phyloP scores from a whole-genome alignment of 2,329 filamentous ascomycete genomes.

The Aspergillus sp. region DNA sequence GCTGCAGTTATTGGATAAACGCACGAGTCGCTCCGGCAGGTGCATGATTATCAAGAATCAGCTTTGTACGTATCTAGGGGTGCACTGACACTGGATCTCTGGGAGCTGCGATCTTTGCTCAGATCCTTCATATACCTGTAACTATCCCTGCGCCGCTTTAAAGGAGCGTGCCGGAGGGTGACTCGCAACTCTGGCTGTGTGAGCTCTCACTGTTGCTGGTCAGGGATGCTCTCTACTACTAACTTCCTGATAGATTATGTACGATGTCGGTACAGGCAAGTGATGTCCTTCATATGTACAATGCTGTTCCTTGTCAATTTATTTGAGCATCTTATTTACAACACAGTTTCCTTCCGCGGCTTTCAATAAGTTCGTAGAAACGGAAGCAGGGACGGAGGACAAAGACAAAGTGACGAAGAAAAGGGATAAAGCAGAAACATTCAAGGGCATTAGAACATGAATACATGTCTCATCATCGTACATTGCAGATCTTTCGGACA shows the following conservation, averaged over 20 bases:
- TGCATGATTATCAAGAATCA: slow-evolving; percentile 17
- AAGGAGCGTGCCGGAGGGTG: not conserved
- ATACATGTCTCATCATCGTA: slow-evolving; percentile 22
- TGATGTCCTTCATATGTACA: slow-evolving; percentile 9
- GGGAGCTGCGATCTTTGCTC: not conserved
- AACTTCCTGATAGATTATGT: not conserved
- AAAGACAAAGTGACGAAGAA: not conserved
- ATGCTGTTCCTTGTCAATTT: slow-evolving; percentile 5
- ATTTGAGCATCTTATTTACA: slow-evolving; percentile 28
- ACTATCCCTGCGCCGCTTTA: not conserved
- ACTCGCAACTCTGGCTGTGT: not conserved
- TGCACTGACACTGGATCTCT: slow-evolving; percentile 3
- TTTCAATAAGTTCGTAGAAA: not conserved
- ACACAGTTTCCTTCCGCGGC: not conserved
- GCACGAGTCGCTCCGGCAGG: slow-evolving; percentile 23
- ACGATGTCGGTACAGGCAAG: not conserved
- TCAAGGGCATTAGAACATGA: slow-evolving; percentile 14
- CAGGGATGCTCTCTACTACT: not conserved
- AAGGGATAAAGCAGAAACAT: not conserved
- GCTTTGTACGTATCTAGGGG: not conserved
- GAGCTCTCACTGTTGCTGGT: not conserved
- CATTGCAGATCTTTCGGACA: slow-evolving; percentile 2
- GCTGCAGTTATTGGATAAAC: slow-evolving; percentile 11
- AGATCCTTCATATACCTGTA: not conserved
- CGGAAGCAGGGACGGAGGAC: not conserved